Evolutionary conservation across 768 basidiomycete species (phyloP).

Genomic region (Gelatoporia subvermispora): DNA sequence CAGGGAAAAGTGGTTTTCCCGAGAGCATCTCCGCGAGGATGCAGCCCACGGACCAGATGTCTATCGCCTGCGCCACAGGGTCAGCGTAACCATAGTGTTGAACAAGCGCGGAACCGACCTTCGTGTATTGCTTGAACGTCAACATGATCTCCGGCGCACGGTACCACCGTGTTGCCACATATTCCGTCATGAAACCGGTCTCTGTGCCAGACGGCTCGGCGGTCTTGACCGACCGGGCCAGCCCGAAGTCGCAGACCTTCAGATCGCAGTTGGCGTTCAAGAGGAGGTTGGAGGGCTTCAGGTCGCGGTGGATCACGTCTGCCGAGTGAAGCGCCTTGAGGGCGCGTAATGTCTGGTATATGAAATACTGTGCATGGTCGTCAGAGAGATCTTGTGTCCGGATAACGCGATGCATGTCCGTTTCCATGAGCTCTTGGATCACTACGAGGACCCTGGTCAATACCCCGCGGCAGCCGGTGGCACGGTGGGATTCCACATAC

Average conservation of each 20-base stretch:
- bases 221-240: conserved; percentile 85
- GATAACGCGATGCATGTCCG: conserved; percentile 96
- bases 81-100: conserved; percentile 8
- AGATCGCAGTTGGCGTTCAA: conserved; percentile 96
- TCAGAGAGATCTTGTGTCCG: conserved; percentile 92
- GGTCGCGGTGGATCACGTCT: conserved; percentile 93
- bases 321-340: conserved; percentile 96
- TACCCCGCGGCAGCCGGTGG: not conserved
- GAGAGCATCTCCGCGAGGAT: conserved; percentile 97
- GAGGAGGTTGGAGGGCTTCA: conserved; percentile 96
- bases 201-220: conserved; percentile 76
- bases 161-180: conserved; percentile 98
- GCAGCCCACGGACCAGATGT: conserved; percentile 85
- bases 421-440: conserved; percentile 92
- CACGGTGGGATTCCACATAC: conserved; percentile 34
- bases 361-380: conserved; percentile 92
- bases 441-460: conserved; percentile 36
- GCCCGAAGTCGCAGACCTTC: conserved; percentile 93
- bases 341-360: conserved; percentile 91
- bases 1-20: conserved; percentile 96
- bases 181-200: conserved; percentile 86
- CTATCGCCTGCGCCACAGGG: conserved; percentile 54
- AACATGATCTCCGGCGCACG: conserved; percentile 99
- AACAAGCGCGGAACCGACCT: conserved; percentile 37
- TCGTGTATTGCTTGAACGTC: conserved; percentile 97